Evolutionary conservation across 129 eudicot genomes (phyloP).

Genomic region (Arctium minus): DNA sequence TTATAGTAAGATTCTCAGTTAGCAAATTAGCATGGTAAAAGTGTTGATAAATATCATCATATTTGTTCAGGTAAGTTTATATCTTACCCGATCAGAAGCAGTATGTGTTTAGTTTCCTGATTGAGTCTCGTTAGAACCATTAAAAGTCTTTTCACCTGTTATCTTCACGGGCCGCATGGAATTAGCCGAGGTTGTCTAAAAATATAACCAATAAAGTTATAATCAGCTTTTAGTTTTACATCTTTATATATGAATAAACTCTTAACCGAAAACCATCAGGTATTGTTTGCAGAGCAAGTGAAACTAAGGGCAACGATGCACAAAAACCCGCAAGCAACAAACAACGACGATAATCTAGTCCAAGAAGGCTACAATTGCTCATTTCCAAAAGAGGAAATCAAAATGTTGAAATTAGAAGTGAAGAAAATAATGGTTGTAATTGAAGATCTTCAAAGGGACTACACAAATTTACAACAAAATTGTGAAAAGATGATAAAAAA

Average conservation of each 20-base stretch:
- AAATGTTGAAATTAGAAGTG: constrained; percentile 47
- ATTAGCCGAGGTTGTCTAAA: too few species aligned
- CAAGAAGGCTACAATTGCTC: constrained; percentile 33
- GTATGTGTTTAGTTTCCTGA: neutral
- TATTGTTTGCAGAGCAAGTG: constrained; percentile 68
- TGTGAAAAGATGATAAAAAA: constrained; percentile 42
- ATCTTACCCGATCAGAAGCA: too few species aligned
- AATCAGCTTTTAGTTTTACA: neutral
- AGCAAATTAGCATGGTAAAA: too few species aligned
- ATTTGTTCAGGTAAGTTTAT: neutral
- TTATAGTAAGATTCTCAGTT: neutral
- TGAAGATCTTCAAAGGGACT: constrained; percentile 54
- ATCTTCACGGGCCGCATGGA: neutral
- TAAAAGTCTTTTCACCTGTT: neutral
- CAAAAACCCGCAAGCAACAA: constrained; percentile 30
- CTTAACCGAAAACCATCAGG: constrained; percentile 32
- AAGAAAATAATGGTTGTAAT: constrained; percentile 42
- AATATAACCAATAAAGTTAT: too few species aligned
- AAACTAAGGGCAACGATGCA: constrained; percentile 51
- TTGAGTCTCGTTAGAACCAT: neutral
- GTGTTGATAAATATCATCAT: too few species aligned
- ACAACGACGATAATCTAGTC: constrained; percentile 20
- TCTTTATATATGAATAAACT: neutral
- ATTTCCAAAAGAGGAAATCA: constrained; percentile 53
- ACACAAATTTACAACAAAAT: constrained; percentile 49